Evolutionary conservation across 371 early-diverging fungal genomes (phyloP).

Genomic region (Blakeslea trispora): DNA sequence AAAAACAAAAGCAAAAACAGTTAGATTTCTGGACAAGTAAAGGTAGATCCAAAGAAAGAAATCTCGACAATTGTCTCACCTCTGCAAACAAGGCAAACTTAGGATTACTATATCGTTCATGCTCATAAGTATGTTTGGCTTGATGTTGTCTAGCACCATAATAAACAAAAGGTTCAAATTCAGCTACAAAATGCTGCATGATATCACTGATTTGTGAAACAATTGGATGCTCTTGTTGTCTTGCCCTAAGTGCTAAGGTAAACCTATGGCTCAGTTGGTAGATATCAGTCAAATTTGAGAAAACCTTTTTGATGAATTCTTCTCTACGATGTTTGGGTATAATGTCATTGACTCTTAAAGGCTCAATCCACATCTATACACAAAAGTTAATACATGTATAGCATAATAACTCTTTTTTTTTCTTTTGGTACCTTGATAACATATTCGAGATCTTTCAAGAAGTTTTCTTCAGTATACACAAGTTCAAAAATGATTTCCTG

Average conservation of each 20-base stretch:
- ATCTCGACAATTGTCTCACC: conserved; percentile 33
- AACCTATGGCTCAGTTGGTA: conserved; percentile 72
- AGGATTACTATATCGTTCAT: conserved; percentile 34
- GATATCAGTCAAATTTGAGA: conserved; percentile 79
- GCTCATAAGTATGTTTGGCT: conserved; percentile 56
- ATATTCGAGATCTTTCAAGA: conserved; percentile 67
- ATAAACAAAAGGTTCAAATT: conserved; percentile 78
- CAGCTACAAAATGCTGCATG: conserved; percentile 66
- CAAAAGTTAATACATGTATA: neutral
- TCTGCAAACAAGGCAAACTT: conserved; percentile 49
- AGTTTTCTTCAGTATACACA: conserved; percentile 86
- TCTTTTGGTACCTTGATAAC: conserved; percentile 19
- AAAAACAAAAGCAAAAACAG: neutral
- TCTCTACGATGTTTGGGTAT: conserved; percentile 64
- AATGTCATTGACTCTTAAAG: conserved; percentile 65
- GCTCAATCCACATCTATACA: conserved; percentile 74
- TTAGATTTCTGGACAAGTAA: no score
- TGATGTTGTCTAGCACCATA: conserved; percentile 88
- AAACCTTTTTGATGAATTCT: conserved; percentile 75
- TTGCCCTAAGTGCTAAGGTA: conserved; percentile 61
- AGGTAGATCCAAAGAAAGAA: no score
- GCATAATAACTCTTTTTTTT: no score
- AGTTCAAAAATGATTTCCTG: conserved; percentile 92
- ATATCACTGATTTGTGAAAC: conserved; percentile 88
- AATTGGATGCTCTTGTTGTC: conserved; percentile 77